Conservation (phyloP, 1,284 basidiomycete genomes). For the Xanthoconium separans region DNA sequence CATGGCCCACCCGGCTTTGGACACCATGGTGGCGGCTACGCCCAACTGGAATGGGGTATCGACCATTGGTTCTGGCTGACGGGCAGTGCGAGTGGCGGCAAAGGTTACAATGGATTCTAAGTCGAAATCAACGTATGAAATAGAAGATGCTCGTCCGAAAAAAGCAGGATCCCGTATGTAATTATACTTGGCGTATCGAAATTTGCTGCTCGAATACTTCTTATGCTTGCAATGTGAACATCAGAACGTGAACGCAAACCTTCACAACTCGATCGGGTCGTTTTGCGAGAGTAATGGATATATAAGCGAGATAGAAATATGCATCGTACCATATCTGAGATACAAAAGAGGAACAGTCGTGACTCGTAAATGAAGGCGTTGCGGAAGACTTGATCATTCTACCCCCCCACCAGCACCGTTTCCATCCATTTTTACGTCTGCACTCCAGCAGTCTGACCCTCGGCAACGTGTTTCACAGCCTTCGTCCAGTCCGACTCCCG, state of each 20-base stretch:
- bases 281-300: too few species aligned
- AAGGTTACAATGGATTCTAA: constrained; percentile 3
- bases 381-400: too few species aligned
- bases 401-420: too few species aligned
- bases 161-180: background rate
- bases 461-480: constrained; percentile 6
- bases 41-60: constrained; percentile 19
- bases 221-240: too few species aligned
- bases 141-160: background rate
- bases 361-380: too few species aligned
- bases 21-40: constrained; percentile 15
- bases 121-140: background rate
- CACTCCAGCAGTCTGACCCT: background rate
- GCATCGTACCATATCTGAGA: too few species aligned
- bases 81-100: constrained; percentile 10
- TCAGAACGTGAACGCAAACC: too few species aligned
- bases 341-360: too few species aligned
- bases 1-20: constrained; percentile 21
- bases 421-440: too few species aligned
- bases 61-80: constrained; percentile 30
- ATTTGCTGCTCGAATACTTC: too few species aligned
- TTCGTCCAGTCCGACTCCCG: constrained; percentile 34
- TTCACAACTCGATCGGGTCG: too few species aligned
- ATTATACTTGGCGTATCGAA: background rate
- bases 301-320: too few species aligned